Base-by-base conservation (phyloP, 2,329 filamentous ascomycete species). In the Penicillium sp. region DNA sequence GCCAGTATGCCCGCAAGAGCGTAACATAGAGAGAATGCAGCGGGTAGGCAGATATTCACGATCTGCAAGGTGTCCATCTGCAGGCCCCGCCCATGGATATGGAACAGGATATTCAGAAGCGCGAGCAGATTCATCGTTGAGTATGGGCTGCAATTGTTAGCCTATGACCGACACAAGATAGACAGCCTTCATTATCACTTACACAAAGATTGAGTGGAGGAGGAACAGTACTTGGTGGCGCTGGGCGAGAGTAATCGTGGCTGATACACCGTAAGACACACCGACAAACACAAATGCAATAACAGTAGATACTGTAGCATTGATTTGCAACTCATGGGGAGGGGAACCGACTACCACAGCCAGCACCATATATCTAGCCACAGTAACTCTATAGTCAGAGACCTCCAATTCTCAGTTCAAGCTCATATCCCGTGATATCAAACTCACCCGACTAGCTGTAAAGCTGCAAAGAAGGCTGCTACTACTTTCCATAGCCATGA, bases 101-200 rank as follows among this genome's bases (percentile, higher is more conserved):
- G 72, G 34, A 75, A 59, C 16, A 72, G 38, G 18, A 72, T 58
- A 46, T 74, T 73, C 45, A 74, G 65, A 10, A 72, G 57, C 5
- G 71, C 66, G 42, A 74, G 59, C 6, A 72, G 44, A 51, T 69
- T 73, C 16, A 60, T 42, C 5, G 50, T 38, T 14, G 56, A 14
- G n/a, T 51, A 60, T 20, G 62, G 61, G 32, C 62, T 65, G 20
- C 2, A 18, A 40, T 29, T 13, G 13, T 53, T 34, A 42, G 26
- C 11, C 2, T 3, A 6, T 18, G 11, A 10, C 14, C 2, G 8
- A 24, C 24, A 18, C 10, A 14, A 24, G 20, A 37, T 5, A 20
- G 1, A 2, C 5, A 4, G 11, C 13, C 13, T 13, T 13, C 4
- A 48, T 31, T 22, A 2, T 3, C 2, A 51, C 47, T 26, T n/a